Percentiles rank a stretch among this genome's conserved stretches.
These are phyloP conservation scores for Scedosporium apiospermum DNA, from an alignment of 2,329 filamentous ascomycete genomes.

Conservation along the genomic window DNA sequence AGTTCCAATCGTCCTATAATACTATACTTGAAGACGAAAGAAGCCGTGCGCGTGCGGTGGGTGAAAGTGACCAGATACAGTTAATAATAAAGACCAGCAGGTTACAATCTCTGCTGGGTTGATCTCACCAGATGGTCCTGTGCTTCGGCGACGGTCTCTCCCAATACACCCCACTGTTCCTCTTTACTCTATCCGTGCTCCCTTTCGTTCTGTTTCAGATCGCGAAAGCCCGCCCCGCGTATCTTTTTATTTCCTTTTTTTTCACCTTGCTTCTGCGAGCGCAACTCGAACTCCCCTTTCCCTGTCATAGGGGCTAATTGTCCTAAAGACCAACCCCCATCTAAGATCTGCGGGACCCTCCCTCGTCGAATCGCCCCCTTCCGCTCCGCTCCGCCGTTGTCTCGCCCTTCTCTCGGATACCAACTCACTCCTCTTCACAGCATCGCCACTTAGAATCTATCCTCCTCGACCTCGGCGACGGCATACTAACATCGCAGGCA, in stretches of 20 bases:
- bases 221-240: not conserved
- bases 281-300: no score
- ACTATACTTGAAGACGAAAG: no score
- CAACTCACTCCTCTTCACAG: not conserved
- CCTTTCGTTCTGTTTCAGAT: not conserved
- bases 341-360: not conserved
- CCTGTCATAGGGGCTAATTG: not conserved
- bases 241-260: not conserved
- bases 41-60: no score
- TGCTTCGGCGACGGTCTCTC: no score
- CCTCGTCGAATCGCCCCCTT: not conserved
- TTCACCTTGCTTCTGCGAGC: not conserved
- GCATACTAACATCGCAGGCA: constrained; percentile 15
- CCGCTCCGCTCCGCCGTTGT: not conserved
- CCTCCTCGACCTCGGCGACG: not conserved
- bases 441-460: no score
- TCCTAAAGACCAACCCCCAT: not conserved
- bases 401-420: not conserved
- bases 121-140: no score
- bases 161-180: not conserved
- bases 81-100: no score
- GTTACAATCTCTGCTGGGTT: no score
- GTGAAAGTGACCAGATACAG: no score
- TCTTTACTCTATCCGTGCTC: not conserved
- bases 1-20: no score